These are phyloP conservation scores for Apiotrichum akiyoshidainum DNA, from an alignment of 1,284 basidiomycete genomes.

Conservation along the genomic window DNA sequence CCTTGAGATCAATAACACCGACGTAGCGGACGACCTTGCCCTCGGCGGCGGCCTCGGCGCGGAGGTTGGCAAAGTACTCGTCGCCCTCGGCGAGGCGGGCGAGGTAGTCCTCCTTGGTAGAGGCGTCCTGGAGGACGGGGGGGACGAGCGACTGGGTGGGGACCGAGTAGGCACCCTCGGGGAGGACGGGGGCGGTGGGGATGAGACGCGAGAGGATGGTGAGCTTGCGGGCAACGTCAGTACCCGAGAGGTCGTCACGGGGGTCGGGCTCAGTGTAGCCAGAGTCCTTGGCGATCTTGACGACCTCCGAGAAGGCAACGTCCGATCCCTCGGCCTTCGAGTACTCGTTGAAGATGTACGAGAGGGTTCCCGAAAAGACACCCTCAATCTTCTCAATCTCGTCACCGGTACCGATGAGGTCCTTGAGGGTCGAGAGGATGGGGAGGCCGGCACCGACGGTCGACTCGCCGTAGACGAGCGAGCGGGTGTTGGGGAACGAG, in stretches of 20 bases:
- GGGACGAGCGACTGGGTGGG: conserved; percentile 84
- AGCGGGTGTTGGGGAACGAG: conserved; percentile 56
- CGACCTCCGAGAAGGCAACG: conserved; percentile 78
- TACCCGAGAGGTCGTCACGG: conserved; percentile 91
- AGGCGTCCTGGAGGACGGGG: conserved; percentile 62
- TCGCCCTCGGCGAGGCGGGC: conserved; percentile 79
- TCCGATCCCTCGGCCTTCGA: conserved; percentile 54
- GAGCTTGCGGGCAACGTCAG: conserved; percentile 94
- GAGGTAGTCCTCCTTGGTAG: conserved; percentile 78
- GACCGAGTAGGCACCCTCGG: conserved; percentile 73
- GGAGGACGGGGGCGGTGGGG: conserved; percentile 52
- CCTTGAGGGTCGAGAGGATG: conserved; percentile 85
- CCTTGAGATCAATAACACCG: conserved; percentile 82
- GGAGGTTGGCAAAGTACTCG: conserved; percentile 68
- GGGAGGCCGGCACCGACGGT: conserved; percentile 96
- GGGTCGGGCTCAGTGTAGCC: conserved; percentile 99
- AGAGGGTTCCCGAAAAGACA: conserved; percentile 82
- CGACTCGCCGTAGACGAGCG: conserved; percentile 77
- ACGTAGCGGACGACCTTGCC: conserved; percentile 87
- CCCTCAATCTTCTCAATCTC: conserved; percentile 62
- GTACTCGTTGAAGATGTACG: conserved; percentile 99
- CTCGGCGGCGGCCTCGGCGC: conserved; percentile 70
- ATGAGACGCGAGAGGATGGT: conserved; percentile 87
- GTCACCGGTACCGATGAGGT: conserved; percentile 88
- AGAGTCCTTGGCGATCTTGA: conserved; percentile 80